Evolutionary conservation across 495 filamentous ascomycete species (phyloP).

Genomic region (Xylaria scruposa): DNA sequence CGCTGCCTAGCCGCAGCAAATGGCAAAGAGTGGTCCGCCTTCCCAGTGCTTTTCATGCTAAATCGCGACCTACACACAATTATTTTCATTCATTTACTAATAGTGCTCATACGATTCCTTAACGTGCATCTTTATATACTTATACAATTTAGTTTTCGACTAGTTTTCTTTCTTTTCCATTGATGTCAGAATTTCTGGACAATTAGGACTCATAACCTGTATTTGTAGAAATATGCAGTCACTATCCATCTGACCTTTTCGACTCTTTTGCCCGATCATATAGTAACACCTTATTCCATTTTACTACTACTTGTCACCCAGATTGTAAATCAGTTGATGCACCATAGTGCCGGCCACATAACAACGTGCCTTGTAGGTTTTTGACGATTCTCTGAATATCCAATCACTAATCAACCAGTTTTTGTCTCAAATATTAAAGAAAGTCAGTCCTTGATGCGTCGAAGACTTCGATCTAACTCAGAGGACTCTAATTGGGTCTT

Average conservation of each 20-base stretch:
- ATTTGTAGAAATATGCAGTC: not conserved
- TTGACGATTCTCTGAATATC: not conserved
- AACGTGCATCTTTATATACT: too few relatives aligned
- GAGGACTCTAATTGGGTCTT: not conserved
- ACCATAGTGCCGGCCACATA: not conserved
- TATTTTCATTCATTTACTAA: not conserved
- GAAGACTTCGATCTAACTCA: not conserved
- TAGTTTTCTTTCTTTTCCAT: not conserved
- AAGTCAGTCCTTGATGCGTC: not conserved
- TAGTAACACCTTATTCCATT: not conserved
- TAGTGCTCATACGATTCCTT: not conserved
- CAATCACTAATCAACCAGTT: not conserved
- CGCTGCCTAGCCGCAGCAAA: not conserved
- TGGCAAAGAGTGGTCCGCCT: not conserved
- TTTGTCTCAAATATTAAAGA: not conserved
- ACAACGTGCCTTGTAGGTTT: not conserved
- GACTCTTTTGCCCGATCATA: not conserved
- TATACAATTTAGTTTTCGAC: not conserved
- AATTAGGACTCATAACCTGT: not conserved
- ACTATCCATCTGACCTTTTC: not conserved
- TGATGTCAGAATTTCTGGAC: not conserved
- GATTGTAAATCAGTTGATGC: not conserved
- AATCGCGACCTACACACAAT: not conserved
- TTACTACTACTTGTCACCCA: not conserved
- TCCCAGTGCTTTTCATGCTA: not conserved